A percentile compares a stretch with the other conserved stretches of the same genome.
Conservation (phyloP, 2,329 filamentous ascomycete genomes). For the Ilyonectria sp. region DNA sequence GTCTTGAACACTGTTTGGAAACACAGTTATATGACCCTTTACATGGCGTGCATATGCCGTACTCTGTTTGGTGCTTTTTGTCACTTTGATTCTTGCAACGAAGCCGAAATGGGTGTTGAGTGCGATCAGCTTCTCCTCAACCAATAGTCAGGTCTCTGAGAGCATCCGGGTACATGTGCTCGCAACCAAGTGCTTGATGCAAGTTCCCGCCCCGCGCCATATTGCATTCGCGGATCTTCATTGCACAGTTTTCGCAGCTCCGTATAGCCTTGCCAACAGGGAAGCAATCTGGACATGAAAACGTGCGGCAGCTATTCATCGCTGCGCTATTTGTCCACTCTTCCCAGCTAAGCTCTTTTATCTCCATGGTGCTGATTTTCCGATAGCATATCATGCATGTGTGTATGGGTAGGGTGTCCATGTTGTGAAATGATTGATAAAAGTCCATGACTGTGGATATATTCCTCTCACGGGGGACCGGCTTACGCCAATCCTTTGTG, state of each 20-base stretch:
- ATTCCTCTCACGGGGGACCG: constrained; percentile 9
- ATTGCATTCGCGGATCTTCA: not conserved
- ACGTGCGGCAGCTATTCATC: not conserved
- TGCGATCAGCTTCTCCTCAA: too few species aligned
- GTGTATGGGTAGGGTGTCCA: constrained; percentile 7
- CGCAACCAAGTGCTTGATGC: too few species aligned
- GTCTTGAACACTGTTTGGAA: constrained; percentile 21
- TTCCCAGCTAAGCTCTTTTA: too few species aligned
- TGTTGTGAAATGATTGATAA: not conserved
- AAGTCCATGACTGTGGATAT: constrained; percentile 3
- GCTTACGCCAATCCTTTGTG: not conserved
- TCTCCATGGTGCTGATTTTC: constrained; percentile 1
- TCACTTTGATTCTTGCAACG: too few species aligned
- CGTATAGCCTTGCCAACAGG: not conserved
- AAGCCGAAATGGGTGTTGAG: too few species aligned
- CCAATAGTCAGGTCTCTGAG: too few species aligned
- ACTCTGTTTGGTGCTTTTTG: too few species aligned
- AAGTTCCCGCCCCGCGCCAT: too few species aligned
- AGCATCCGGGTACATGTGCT: too few species aligned
- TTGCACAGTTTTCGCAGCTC: not conserved
- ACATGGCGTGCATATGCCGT: not conserved
- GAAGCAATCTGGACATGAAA: constrained; percentile 4
- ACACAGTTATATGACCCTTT: constrained; percentile 17
- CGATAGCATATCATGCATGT: constrained; percentile 13
- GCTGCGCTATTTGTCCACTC: not conserved